phyloP scores from a whole-genome alignment of 306 rosid genomes.

The Sindora glabra region DNA sequence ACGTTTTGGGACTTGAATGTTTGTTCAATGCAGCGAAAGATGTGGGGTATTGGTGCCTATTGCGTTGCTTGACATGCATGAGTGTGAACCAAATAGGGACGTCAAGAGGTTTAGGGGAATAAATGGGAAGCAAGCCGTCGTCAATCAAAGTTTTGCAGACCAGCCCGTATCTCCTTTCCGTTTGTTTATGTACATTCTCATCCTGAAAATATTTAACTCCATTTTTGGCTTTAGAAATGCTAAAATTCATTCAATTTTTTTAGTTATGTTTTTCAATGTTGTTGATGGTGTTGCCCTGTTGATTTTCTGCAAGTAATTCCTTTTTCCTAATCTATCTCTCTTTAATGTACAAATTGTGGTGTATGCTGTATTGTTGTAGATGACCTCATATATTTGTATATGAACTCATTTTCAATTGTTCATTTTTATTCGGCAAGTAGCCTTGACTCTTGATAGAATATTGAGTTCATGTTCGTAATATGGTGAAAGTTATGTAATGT shows the following conservation, averaged over 20 bases:
- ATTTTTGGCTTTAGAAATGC: not conserved
- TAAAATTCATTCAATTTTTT: not conserved
- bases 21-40: constrained; percentile 19
- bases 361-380: not conserved
- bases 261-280: not conserved
- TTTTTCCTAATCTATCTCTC: not conserved
- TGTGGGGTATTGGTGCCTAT: constrained; percentile 41
- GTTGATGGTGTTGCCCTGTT: not conserved
- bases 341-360: not conserved
- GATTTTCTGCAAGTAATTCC: not conserved
- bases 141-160: not conserved
- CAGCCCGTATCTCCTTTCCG: constrained; percentile 40
- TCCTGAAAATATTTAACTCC: not conserved
- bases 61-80: constrained; percentile 49
- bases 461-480: not conserved
- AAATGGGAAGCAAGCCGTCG: not conserved
- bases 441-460: not conserved
- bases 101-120: constrained; percentile 40
- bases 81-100: constrained; percentile 26
- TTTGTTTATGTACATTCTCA: constrained; percentile 40
- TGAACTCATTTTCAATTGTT: not conserved
- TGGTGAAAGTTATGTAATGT: not conserved
- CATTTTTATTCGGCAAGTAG: not conserved
- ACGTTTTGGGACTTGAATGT: not conserved
- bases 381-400: not conserved